These are phyloP conservation scores for Neonectria coccinea DNA, from an alignment of 2,329 filamentous ascomycete genomes.

Conservation along the genomic window DNA sequence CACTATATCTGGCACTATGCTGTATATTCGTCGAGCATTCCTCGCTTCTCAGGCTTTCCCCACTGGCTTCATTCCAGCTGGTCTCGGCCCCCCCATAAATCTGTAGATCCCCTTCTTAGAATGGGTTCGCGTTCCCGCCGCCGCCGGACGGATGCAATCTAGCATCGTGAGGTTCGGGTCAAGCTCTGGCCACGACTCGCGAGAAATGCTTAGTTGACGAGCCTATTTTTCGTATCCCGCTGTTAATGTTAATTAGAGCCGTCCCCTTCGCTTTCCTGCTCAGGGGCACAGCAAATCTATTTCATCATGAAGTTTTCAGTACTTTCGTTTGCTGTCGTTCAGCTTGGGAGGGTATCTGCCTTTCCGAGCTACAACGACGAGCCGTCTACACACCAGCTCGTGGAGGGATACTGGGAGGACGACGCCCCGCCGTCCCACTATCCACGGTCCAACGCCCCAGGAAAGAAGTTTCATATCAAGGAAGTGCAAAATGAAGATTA, in stretches of 20 bases:
- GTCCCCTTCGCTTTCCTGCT: not conserved
- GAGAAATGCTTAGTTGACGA: not conserved
- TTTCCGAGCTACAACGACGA: not conserved
- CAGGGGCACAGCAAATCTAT: not conserved
- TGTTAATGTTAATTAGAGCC: not conserved
- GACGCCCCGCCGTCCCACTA: slow-evolving; percentile 12
- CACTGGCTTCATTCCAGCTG: not conserved
- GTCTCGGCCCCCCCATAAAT: not conserved
- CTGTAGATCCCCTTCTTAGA: not conserved
- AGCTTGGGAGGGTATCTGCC: slow-evolving; percentile 11
- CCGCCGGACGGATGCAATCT: slow-evolving; percentile 1
- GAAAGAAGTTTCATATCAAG: slow-evolving; percentile 45
- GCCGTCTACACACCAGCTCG: not conserved
- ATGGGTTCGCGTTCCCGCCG: not conserved
- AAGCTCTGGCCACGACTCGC: not conserved
- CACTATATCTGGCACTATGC: not conserved
- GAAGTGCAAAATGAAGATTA: slow-evolving; percentile 52
- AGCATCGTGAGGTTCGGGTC: too few relatives aligned
- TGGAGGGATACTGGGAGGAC: slow-evolving; percentile 26
- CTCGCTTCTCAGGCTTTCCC: not conserved
- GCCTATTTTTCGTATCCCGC: not conserved
- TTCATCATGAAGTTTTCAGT: slow-evolving; percentile 27
- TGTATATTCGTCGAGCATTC: not conserved
- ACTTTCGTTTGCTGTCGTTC: slow-evolving; percentile 8
- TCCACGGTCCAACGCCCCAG: slow-evolving; percentile 20